phyloP scores from a whole-genome alignment of 495 filamentous ascomycete genomes.

The Aspergillus steynii region DNA sequence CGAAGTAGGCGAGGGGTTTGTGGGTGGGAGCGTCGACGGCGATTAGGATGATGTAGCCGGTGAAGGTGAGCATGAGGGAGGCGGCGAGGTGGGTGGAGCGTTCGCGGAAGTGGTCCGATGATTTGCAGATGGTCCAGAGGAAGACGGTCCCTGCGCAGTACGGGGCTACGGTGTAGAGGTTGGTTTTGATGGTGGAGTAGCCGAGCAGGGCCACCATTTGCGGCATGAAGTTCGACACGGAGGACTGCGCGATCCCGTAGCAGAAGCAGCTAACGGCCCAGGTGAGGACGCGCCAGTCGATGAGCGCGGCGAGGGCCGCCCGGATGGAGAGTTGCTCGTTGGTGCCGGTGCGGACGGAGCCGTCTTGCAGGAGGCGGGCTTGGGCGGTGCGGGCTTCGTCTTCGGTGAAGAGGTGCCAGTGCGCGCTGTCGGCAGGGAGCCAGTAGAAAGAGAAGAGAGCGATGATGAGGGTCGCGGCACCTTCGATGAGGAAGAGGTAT shows the following conservation, averaged over 20 bases:
- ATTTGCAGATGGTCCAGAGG: constrained; percentile 60
- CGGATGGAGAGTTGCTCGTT: constrained; percentile 43
- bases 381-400: constrained; percentile 5
- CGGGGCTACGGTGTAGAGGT: constrained; percentile 65
- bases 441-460: too few species aligned
- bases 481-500: too few species aligned
- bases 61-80: constrained; percentile 62
- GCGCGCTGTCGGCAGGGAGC: not conserved
- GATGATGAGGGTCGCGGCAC: too few species aligned
- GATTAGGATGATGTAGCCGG: constrained; percentile 66
- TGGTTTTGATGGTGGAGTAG: constrained; percentile 58
- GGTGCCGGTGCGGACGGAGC: constrained; percentile 1
- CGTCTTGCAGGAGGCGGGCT: constrained; percentile 51
- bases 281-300: constrained; percentile 45
- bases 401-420: constrained; percentile 1
- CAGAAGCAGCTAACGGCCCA: constrained; percentile 59
- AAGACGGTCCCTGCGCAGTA: constrained; percentile 59
- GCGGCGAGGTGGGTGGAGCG: constrained; percentile 39
- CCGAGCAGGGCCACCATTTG: constrained; percentile 61
- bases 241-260: constrained; percentile 64
- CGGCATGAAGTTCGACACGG: constrained; percentile 61
- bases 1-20: constrained; percentile 59
- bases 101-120: constrained; percentile 30
- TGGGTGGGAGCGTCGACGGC: constrained; percentile 54
- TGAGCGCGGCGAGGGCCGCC: constrained; percentile 44